Percentiles rank a stretch among this genome's conserved stretches.
Evolutionary conservation across 2,329 filamentous ascomycete species (phyloP).

Genomic region (Xylariaceae sp.): DNA sequence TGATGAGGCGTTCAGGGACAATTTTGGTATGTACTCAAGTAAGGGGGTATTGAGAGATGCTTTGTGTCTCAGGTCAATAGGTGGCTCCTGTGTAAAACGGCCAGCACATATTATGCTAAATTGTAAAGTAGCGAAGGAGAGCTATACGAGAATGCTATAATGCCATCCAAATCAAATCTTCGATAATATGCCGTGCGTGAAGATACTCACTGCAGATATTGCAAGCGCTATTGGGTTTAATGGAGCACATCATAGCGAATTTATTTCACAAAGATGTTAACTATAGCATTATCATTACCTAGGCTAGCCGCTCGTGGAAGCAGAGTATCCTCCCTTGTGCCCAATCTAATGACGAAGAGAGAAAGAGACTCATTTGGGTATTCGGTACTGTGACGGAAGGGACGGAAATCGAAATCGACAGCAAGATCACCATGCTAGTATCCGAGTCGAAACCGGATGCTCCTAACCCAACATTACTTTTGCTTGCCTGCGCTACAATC

Average conservation of each 20-base stretch:
- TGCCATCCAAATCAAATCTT: conserved; percentile 11
- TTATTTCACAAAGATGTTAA: too few species aligned
- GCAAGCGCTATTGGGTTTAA: too few species aligned
- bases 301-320: too few species aligned
- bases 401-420: not conserved
- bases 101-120: conserved; percentile 4
- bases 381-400: too few species aligned
- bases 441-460: not conserved
- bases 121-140: conserved; percentile 18
- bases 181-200: too few species aligned
- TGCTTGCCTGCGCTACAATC: too few species aligned
- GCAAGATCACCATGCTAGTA: not conserved
- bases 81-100: conserved; percentile 11
- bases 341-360: too few species aligned
- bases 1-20: conserved; percentile 14
- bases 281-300: too few species aligned
- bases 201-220: too few species aligned
- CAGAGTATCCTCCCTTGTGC: too few species aligned
- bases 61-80: not conserved
- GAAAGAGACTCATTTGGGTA: too few species aligned
- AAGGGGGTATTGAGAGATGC: conserved; percentile 1
- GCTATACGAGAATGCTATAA: conserved; percentile 26
- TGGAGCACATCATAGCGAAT: too few species aligned
- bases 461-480: not conserved
- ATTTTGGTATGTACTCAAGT: not conserved